These are phyloP conservation scores for Fallopia convolvulus DNA, from an alignment of 148 eudicot species.

Conservation along the genomic window DNA sequence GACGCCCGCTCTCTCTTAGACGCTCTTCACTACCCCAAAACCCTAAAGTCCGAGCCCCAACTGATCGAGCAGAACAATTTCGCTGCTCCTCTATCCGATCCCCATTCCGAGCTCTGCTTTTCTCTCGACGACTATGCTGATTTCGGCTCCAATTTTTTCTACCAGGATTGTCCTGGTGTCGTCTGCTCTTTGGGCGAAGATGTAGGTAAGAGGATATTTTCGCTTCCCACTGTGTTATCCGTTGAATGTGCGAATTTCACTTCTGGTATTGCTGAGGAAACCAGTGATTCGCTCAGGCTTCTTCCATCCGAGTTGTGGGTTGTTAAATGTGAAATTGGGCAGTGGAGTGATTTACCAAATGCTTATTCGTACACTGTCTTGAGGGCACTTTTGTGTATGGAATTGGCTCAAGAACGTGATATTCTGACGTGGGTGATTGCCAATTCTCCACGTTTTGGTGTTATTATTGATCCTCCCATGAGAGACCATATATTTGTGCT, in stretches of 20 bases:
- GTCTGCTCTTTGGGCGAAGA: conserved; percentile 30
- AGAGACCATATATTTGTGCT: conserved; percentile 67
- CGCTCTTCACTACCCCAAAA: conserved; percentile 40
- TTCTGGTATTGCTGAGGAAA: conserved; percentile 12
- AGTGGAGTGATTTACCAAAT: conserved; percentile 57
- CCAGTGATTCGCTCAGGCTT: conserved; percentile 24
- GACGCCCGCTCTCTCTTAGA: conserved; percentile 16
- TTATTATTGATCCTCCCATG: conserved; percentile 61
- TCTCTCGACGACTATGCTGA: conserved; percentile 46
- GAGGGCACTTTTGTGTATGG: conserved; percentile 33
- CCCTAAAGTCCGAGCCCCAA: conserved; percentile 28
- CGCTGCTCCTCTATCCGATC: conserved; percentile 26
- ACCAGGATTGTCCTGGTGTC: conserved; percentile 59
- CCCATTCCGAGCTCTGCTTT: conserved; percentile 40
- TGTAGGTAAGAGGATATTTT: conserved; percentile 27
- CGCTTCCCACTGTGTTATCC: conserved; percentile 48
- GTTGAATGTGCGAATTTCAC: conserved; percentile 54
- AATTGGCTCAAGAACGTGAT: conserved; percentile 20
- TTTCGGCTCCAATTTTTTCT: conserved; percentile 46
- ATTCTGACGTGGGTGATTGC: conserved; percentile 46
- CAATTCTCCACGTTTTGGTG: conserved; percentile 62
- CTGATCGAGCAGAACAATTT: conserved; percentile 22
- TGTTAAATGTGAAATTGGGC: conserved; percentile 41
- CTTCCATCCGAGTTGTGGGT: conserved; percentile 74
- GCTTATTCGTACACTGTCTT: conserved; percentile 38